phyloP scores from a whole-genome alignment of 768 basidiomycete genomes.

The Podaxis mareebaensis region DNA sequence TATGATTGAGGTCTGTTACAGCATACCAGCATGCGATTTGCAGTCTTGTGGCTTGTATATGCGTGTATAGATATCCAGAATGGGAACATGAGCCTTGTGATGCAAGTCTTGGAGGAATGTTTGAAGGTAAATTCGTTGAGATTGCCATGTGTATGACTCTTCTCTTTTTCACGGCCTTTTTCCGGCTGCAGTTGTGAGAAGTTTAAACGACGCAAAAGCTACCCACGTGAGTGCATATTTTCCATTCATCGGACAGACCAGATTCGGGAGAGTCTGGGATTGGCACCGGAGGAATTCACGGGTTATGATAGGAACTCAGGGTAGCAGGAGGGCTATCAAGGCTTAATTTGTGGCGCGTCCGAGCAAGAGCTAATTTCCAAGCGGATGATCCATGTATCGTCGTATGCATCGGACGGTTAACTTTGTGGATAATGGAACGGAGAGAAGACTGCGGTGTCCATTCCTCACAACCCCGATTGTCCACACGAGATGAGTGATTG shows the following conservation, averaged over 20 bases:
- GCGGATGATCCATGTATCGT: not conserved
- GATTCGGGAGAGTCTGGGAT: slow-evolving; percentile 3
- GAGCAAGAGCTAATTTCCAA: not conserved
- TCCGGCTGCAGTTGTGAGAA: not conserved
- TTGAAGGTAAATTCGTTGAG: not conserved
- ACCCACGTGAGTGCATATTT: not conserved
- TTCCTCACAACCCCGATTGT: not conserved
- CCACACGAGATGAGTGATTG: slow-evolving; percentile 6
- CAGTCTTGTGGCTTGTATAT: not conserved
- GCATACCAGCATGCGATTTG: no score
- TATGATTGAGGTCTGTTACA: not conserved
- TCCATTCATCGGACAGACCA: not conserved
- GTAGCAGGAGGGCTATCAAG: not conserved
- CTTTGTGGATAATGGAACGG: not conserved
- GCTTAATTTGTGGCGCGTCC: not conserved
- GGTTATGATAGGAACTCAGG: not conserved
- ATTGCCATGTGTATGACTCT: not conserved
- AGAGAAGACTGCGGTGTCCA: not conserved
- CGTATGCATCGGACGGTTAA: not conserved
- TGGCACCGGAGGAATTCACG: not conserved
- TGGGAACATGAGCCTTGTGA: slow-evolving; percentile 1
- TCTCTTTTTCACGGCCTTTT: slow-evolving; percentile 8
- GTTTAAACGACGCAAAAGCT: not conserved
- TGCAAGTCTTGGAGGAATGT: no score
- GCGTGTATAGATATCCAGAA: not conserved